Base-by-base conservation (phyloP, 371 early-diverging fungal genomes). In the Syncephalastrum contaminatum region DNA sequence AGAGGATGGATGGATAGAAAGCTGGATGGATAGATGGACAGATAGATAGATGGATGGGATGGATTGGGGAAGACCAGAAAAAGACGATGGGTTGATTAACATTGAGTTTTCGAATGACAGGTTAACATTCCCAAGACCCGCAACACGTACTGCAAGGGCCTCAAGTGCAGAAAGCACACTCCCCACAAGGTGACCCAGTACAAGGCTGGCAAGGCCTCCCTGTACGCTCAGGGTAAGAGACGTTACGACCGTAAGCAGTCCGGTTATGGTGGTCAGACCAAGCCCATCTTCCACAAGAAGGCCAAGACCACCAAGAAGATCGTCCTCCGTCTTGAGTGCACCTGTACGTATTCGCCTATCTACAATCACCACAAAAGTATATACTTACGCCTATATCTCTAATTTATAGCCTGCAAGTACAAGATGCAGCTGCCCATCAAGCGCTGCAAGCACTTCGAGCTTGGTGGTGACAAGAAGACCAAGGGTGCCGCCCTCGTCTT, bases 291-390 rank as follows among this genome's bases (percentile, higher is more conserved):
- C 88, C 89, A 88, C 87, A 91, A 91, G 86, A 84, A 84, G 66
- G 97, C 96, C 75, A 97, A 96, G 90, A 97, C 97, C 66, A 98
- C 98, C 82, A 99, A 98, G 92, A 99, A 99, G 92, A 85, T 98
- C 70, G 97, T 97, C 48, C 88, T 99, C 60, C 95, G 98, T 87
- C 82, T 99, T 52, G 98, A 98, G 84, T 99, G 99, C 88, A 92
- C 89, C 63, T 88, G 59, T 59, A 59, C 20, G 36, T 49, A 27
- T 3, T 19, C 25, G 18, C 43, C 13, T 25, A 24, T 4, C 21
- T 39, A 16, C 15, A 43, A 15, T 19, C 4, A 16, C n/a, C 0
- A 39, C 15, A 20, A 16, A 20, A 40, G 3, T n/a, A 3, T 36
- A 51, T 14, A 18, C 36, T 50, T 10, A 20, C 6, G 14, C 6